These are phyloP conservation scores for Amanita pseudoporphyria DNA, from an alignment of 768 basidiomycete species.

Conservation along the genomic window DNA sequence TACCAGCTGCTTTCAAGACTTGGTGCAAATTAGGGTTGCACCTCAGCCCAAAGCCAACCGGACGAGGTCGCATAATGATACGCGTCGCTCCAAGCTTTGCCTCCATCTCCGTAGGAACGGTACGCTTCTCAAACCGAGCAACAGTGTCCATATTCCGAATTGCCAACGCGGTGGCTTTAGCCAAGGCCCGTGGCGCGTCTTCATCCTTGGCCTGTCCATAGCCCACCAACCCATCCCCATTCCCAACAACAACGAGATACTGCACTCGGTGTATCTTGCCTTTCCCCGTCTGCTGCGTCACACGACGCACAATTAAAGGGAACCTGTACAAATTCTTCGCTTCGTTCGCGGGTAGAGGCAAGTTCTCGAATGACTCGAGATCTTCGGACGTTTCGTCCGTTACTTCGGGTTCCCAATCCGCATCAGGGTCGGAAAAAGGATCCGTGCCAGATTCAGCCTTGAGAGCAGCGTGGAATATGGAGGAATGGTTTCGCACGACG, in stretches of 20 bases:
- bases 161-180: constrained; percentile 57
- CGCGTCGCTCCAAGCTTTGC: constrained; percentile 79
- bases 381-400: constrained; percentile 24
- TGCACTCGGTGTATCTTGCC: constrained; percentile 70
- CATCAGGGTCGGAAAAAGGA: constrained; percentile 18
- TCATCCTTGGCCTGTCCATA: constrained; percentile 73
- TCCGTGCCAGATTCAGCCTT: constrained; percentile 21
- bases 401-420: constrained; percentile 12
- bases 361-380: constrained; percentile 16
- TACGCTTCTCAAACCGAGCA: constrained; percentile 88
- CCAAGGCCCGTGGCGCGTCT: constrained; percentile 40
- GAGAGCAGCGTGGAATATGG: constrained; percentile 43
- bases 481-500: constrained; percentile 61
- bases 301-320: constrained; percentile 41
- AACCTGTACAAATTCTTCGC: constrained; percentile 26
- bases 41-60: constrained; percentile 86
- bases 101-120: constrained; percentile 85
- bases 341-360: constrained; percentile 15
- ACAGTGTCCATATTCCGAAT: constrained; percentile 88
- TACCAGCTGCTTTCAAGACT: constrained; percentile 86
- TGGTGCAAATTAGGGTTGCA: constrained; percentile 87
- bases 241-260: constrained; percentile 64
- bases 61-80: constrained; percentile 71
- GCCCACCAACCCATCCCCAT: constrained; percentile 78
- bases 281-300: constrained; percentile 89